Conservation (phyloP, 768 basidiomycete genomes). For the Serpula lacrymans region DNA sequence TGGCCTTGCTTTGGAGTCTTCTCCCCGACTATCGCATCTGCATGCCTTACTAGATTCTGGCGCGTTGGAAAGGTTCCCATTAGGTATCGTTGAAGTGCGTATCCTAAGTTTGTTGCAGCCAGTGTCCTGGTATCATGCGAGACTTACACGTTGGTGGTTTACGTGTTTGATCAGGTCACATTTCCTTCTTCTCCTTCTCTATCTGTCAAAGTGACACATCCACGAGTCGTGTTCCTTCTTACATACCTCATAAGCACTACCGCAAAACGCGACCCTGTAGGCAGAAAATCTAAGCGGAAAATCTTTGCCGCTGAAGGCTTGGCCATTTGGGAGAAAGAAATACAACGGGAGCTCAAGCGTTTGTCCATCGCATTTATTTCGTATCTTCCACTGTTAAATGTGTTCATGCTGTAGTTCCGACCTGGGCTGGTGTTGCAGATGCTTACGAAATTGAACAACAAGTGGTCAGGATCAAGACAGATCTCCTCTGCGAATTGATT, state of each 20-base stretch:
- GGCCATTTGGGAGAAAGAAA: slow-evolving; percentile 26
- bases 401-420: slow-evolving; percentile 38
- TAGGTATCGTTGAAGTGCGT: slow-evolving; percentile 38
- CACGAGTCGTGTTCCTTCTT: slow-evolving; percentile 58
- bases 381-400: background rate
- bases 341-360: slow-evolving; percentile 23
- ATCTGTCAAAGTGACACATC: slow-evolving; percentile 60
- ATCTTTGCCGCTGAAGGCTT: slow-evolving; percentile 68
- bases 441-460: slow-evolving; percentile 43
- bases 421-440: slow-evolving; percentile 53
- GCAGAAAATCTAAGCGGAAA: slow-evolving; percentile 69
- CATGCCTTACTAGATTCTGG: slow-evolving; percentile 69
- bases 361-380: background rate
- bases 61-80: slow-evolving; percentile 35
- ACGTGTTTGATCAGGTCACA: slow-evolving; percentile 19
- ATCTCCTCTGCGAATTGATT: slow-evolving; percentile 67
- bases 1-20: slow-evolving; percentile 45
- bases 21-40: slow-evolving; percentile 51
- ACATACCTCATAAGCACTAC: slow-evolving; percentile 65
- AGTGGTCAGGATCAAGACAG: slow-evolving; percentile 64
- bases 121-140: background rate
- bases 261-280: slow-evolving; percentile 70
- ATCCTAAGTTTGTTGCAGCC: slow-evolving; percentile 21
- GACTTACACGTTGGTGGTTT: slow-evolving; percentile 1
- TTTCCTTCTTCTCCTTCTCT: slow-evolving; percentile 42